These are phyloP conservation scores for Aspergillus steynii DNA, from an alignment of 495 filamentous ascomycete genomes.

Conservation along the genomic window DNA sequence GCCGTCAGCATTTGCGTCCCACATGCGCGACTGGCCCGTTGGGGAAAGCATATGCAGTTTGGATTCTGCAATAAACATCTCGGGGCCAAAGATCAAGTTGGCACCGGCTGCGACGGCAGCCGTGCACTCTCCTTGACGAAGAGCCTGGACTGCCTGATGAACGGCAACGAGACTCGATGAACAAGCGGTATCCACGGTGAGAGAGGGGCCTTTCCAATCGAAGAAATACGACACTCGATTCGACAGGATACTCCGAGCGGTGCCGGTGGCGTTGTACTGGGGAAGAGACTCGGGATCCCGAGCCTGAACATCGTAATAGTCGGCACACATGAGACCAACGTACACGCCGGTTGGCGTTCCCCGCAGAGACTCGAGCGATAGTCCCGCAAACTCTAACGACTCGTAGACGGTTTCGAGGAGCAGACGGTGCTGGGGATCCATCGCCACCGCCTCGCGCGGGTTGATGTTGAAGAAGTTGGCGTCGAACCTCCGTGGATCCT, in stretches of 20 bases:
- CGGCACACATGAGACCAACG: slow-evolving; percentile 42
- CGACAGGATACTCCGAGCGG: slow-evolving; percentile 36
- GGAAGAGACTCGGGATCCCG: slow-evolving; percentile 37
- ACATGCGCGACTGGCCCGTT: slow-evolving; percentile 25
- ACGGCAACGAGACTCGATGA: slow-evolving; percentile 43
- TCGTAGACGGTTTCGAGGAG: slow-evolving; percentile 58
- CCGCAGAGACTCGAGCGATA: slow-evolving; percentile 30
- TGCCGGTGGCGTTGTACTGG: slow-evolving; percentile 48
- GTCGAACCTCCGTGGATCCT: slow-evolving; percentile 32
- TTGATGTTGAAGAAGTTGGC: slow-evolving; percentile 56
- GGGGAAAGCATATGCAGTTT: slow-evolving; percentile 17
- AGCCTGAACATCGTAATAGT: slow-evolving; percentile 40
- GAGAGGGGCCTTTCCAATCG: slow-evolving; percentile 46
- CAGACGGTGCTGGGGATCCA: slow-evolving; percentile 47
- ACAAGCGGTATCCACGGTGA: slow-evolving; percentile 55
- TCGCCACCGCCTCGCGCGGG: slow-evolving; percentile 43
- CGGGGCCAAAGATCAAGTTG: slow-evolving; percentile 26
- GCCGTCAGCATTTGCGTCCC: slow-evolving; percentile 38
- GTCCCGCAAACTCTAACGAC: slow-evolving; percentile 50
- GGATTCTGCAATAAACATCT: slow-evolving; percentile 11
- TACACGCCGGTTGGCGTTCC: slow-evolving; percentile 47
- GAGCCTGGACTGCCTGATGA: slow-evolving; percentile 39
- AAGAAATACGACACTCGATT: slow-evolving; percentile 54
- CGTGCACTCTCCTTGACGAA: slow-evolving; percentile 36
- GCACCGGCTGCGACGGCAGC: slow-evolving; percentile 29